Base-by-base conservation (phyloP, 495 filamentous ascomycete genomes). In the Lichenothelia convexa region DNA sequence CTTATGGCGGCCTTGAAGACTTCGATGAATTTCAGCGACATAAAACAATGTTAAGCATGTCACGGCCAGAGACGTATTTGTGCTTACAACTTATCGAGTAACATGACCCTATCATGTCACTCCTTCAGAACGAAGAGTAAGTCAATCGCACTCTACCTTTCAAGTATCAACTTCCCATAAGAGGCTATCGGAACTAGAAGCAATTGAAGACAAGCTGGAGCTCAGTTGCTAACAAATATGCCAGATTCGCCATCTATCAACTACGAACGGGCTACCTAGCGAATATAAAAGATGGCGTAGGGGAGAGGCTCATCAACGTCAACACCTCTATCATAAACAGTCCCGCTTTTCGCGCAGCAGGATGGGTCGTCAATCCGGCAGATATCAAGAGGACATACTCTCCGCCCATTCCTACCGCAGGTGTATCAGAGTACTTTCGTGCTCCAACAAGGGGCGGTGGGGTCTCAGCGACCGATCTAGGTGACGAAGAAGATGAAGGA, bases 81-180 rank as follows among this genome's bases (percentile, higher is more conserved):
- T n/a, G n/a, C n/a, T n/a, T n/a, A n/a, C n/a, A n/a, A n/a, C n/a
- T n/a, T n/a, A n/a, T n/a, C n/a, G n/a, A n/a, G n/a, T 27, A 27
- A 27, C 24, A 27, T 7, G 8, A 36, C 5, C 19, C n/a, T 15
- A 39, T 17, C 40, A 95, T 94, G 89, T 91, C 87, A 47, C 70
- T 95, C 49, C 77, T 95, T 38, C 83, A 93, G 56, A 84, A 92
- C 43, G 87, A 95, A 71, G 87, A 95, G 85, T 93, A 75, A 38
- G 78, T 63, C 13, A 29, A n/a, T n/a, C n/a, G n/a, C n/a, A n/a
- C n/a, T n/a, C n/a, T n/a, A n/a, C n/a, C n/a, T n/a, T n/a, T n/a
- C n/a, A n/a, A n/a, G n/a, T n/a, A n/a, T n/a, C n/a, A n/a, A n/a
- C n/a, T n/a, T n/a, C n/a, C n/a, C n/a, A n/a, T n/a, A n/a, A n/a